Base-by-base conservation (phyloP, 257 asterid genomes). In the Capsicum baccatum region DNA sequence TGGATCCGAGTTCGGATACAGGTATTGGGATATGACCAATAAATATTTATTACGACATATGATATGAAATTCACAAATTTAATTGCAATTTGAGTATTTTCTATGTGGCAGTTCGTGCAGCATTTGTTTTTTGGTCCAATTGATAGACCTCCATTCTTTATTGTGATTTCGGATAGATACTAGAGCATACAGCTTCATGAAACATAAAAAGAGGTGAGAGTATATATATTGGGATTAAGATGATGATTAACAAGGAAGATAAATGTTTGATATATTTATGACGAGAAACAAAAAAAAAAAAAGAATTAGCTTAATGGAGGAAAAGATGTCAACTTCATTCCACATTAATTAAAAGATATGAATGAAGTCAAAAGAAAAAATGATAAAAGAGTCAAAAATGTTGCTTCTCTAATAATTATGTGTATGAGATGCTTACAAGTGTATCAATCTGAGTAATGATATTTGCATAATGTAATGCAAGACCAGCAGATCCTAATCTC, bases 401-500 rank as follows among this genome's bases (percentile, higher is more conserved):
- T 47, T 52, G 82, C 4, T 78, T 78, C 82, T 54, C 26, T 55
- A 78, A 54, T 14, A 78, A 54, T 26, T 78, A 78, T 14, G 50
- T 78, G 64, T 47, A 85, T 55, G 82, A 55, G 12, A 54, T 86
- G 91, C 98, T 92, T 91, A 96, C 99, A 66, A 92, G 93, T 14
- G 97, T 94, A 87, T 96, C 99, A 62, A 96, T 96, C 87, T 96
- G 98, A 80, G 93, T 84, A 60, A 96, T 92, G 81, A 96, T 92
- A 88, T 92, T 94, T 79, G 98, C 99, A 80, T 96, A 94, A 83
- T 96, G 99, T 80, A 96, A 91, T 33, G 99, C 96, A 85, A 96
- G 98, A 76, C 98, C 99, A 82, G 98, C 94, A 83, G 96, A 90
- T 57, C 99, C 99, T 94, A 96, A 85, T 89, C 90, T 94, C 87